A percentile compares a stretch with the other conserved stretches of the same genome.
phyloP scores from a whole-genome alignment of 2,329 filamentous ascomycete genomes.

The Teratosphaeria nubilosa region DNA sequence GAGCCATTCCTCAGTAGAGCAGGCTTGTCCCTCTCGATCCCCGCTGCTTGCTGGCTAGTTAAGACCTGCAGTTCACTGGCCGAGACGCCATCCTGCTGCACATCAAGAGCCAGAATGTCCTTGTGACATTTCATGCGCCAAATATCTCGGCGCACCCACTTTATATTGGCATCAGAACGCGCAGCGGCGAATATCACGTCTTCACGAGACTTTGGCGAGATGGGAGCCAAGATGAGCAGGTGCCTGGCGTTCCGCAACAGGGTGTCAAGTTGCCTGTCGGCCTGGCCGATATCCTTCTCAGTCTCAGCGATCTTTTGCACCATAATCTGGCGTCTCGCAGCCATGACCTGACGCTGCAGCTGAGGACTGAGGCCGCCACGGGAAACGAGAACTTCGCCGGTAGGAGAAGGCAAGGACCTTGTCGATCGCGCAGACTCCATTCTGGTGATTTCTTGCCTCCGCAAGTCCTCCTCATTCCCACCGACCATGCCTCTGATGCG shows the following conservation, averaged over 20 bases:
- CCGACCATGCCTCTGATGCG: slow-evolving; percentile 81
- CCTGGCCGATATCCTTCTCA: slow-evolving; percentile 62
- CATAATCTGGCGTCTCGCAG: slow-evolving; percentile 74
- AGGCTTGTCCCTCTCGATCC: slow-evolving; percentile 15
- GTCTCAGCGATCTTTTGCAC: slow-evolving; percentile 71
- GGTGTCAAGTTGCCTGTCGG: slow-evolving; percentile 69
- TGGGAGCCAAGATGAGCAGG: slow-evolving; percentile 76
- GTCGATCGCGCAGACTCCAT: slow-evolving; percentile 46
- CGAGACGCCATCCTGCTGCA: slow-evolving; percentile 60
- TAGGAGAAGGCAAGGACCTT: slow-evolving; percentile 55
- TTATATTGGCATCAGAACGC: slow-evolving; percentile 75
- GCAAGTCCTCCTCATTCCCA: slow-evolving; percentile 61
- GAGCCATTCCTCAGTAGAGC: slow-evolving; percentile 13
- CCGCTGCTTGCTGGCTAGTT: slow-evolving; percentile 5
- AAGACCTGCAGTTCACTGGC: slow-evolving; percentile 12
- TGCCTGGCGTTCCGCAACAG: slow-evolving; percentile 85
- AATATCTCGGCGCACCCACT: slow-evolving; percentile 89
- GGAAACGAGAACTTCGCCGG: slow-evolving; percentile 61
- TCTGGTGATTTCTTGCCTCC: slow-evolving; percentile 59
- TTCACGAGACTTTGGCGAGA: slow-evolving; percentile 82
- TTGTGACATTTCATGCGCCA: slow-evolving; percentile 86
- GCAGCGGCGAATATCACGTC: slow-evolving; percentile 76
- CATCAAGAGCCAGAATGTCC: slow-evolving; percentile 74
- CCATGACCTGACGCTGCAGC: slow-evolving; percentile 76
- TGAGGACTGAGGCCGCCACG: slow-evolving; percentile 40